Conservation (phyloP, 371 early-diverging fungal genomes). For the Actinomucor elegans region DNA sequence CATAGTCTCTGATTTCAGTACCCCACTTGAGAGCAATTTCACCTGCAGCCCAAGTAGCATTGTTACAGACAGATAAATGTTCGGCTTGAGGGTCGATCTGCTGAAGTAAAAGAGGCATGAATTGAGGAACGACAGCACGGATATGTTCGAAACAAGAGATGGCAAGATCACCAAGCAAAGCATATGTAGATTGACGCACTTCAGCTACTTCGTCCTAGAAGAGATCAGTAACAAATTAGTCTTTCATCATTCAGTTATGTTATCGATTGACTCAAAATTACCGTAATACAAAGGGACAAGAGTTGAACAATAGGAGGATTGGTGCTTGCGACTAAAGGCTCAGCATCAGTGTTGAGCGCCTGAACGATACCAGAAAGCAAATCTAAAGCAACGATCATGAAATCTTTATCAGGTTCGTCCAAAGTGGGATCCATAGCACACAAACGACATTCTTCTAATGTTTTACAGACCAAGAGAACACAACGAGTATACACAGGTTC, state of each 20-base stretch:
- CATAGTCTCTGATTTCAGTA: constrained; percentile 68
- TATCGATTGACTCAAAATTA: too few species aligned
- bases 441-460: constrained; percentile 67
- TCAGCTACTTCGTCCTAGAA: constrained; percentile 70
- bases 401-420: constrained; percentile 87
- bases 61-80: constrained; percentile 80
- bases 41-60: constrained; percentile 93
- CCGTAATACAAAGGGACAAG: constrained; percentile 79
- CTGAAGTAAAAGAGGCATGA: constrained; percentile 73
- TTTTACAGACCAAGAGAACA: constrained; percentile 75
- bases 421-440: constrained; percentile 59
- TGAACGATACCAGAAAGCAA: constrained; percentile 90
- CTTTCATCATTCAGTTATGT: too few species aligned
- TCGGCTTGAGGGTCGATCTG: constrained; percentile 71
- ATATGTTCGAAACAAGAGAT: constrained; percentile 78
- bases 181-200: constrained; percentile 93
- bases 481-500: constrained; percentile 85
- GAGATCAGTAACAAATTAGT: too few species aligned
- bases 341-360: constrained; percentile 78
- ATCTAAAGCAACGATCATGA: constrained; percentile 93
- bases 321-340: constrained; percentile 70
- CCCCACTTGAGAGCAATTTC: constrained; percentile 86
- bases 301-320: constrained; percentile 76
- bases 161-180: constrained; percentile 90
- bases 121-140: constrained; percentile 67